Evolutionary conservation across 352 stramenopile species (phyloP).

Genomic region (Pythium insidiosum): DNA sequence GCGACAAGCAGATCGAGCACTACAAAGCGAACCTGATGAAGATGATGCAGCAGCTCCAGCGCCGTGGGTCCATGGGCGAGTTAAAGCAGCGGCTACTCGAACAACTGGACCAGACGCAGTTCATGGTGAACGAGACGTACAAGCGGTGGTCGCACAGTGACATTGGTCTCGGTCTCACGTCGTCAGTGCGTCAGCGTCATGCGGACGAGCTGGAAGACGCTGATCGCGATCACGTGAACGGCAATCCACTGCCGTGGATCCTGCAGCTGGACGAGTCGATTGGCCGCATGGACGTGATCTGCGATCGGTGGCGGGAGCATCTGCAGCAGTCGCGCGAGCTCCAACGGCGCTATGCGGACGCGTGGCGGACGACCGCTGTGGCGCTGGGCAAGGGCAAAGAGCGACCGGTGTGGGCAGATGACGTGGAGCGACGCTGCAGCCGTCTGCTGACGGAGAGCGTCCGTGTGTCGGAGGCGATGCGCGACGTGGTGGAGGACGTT

Average conservation of each 20-base stretch:
- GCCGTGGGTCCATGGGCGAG: slow-evolving; percentile 42
- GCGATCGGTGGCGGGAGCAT: slow-evolving; percentile 45
- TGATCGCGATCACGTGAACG: background rate
- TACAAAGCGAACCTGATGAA: slow-evolving; percentile 43
- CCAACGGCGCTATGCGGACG: slow-evolving; percentile 37
- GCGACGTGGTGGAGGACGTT: slow-evolving; percentile 42
- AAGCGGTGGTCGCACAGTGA: slow-evolving; percentile 63
- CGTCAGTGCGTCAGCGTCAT: no score
- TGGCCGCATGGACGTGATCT: slow-evolving; percentile 40
- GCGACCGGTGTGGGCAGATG: slow-evolving; percentile 38
- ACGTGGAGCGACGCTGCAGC: slow-evolving; percentile 47
- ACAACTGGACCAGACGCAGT: slow-evolving; percentile 71
- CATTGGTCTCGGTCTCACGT: slow-evolving; percentile 17
- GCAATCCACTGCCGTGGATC: slow-evolving; percentile 2
- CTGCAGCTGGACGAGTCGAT: slow-evolving; percentile 55
- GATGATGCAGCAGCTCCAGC: slow-evolving; percentile 41
- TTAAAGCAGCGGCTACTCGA: slow-evolving; percentile 67
- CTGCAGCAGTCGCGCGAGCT: slow-evolving; percentile 46
- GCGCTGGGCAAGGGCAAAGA: slow-evolving; percentile 25
- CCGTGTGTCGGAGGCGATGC: slow-evolving; percentile 46
- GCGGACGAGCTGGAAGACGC: no score
- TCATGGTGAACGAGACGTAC: slow-evolving; percentile 68
- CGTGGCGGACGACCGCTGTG: slow-evolving; percentile 21
- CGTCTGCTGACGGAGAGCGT: slow-evolving; percentile 42
- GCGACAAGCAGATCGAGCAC: slow-evolving; percentile 63